Conservation (phyloP, 768 basidiomycete species). For the Termitomyces sp. region DNA sequence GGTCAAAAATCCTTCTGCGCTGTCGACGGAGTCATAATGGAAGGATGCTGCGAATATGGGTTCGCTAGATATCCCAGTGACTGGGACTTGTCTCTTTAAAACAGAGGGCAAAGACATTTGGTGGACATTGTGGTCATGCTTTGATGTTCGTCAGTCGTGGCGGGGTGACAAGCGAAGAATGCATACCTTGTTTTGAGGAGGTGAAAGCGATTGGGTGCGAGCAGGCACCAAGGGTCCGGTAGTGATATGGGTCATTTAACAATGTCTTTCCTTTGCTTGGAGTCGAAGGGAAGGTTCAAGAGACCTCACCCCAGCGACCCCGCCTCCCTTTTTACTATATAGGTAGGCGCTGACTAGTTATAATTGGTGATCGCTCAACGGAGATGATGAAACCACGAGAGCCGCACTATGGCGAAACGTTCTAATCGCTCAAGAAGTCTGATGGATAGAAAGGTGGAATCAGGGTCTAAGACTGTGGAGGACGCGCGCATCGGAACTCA, state of each 20-base stretch:
- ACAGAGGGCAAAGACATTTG: neutral
- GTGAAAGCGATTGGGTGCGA: neutral
- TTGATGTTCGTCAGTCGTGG: neutral
- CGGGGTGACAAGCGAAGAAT: neutral
- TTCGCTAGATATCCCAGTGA: too few relatives aligned
- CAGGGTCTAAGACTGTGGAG: too few relatives aligned
- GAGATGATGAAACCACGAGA: too few relatives aligned
- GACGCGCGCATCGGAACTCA: neutral
- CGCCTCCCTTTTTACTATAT: too few relatives aligned
- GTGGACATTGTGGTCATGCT: neutral
- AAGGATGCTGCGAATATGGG: neutral
- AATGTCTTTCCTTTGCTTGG: neutral
- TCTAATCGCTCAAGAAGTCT: too few relatives aligned
- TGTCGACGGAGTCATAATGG: too few relatives aligned
- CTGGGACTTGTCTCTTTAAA: too few relatives aligned
- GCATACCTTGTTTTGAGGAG: neutral
- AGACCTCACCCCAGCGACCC: too few relatives aligned
- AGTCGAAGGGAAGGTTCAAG: neutral
- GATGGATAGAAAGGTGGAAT: too few relatives aligned
- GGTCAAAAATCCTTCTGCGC: neutral
- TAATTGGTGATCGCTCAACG: neutral
- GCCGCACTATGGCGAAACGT: too few relatives aligned
- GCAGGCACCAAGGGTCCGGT: neutral
- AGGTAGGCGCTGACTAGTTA: neutral
- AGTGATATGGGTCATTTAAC: neutral